Conservation (phyloP, 192 early-diverging fungal species). For the Backusella morwellensis region DNA sequence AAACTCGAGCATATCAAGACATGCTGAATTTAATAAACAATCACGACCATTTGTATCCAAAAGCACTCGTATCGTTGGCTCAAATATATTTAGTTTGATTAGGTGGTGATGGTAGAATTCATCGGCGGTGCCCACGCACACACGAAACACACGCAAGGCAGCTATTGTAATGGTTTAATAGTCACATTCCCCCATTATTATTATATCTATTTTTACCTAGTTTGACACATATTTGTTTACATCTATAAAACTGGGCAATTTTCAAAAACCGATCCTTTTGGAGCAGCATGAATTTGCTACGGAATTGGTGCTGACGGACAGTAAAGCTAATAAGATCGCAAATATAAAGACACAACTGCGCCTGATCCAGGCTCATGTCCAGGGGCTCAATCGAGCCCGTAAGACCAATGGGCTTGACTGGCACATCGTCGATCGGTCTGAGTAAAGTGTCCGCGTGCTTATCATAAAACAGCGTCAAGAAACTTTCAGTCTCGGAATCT, state of each 20-base stretch:
- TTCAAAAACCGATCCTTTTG: slow-evolving; percentile 60
- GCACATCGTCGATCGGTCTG: slow-evolving; percentile 59
- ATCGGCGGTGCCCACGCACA: slow-evolving; percentile 75
- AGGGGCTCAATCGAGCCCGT: slow-evolving; percentile 13
- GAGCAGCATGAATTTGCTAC: slow-evolving; percentile 76
- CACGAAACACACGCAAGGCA: slow-evolving; percentile 76
- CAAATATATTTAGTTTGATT: slow-evolving; percentile 71
- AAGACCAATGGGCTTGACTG: slow-evolving; percentile 29
- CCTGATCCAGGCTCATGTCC: slow-evolving; percentile 28
- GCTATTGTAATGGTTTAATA: slow-evolving; percentile 41
- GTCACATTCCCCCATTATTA: background rate
- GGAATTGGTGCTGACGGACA: slow-evolving; percentile 68
- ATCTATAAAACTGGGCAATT: slow-evolving; percentile 63
- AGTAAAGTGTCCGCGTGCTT: slow-evolving; percentile 57
- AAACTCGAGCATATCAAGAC: slow-evolving; percentile 85
- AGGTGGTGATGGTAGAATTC: slow-evolving; percentile 82
- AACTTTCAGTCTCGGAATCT: slow-evolving; percentile 69
- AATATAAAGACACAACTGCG: slow-evolving; percentile 53
- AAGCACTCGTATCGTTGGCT: slow-evolving; percentile 62
- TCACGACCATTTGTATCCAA: slow-evolving; percentile 63
- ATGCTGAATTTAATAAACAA: slow-evolving; percentile 88
- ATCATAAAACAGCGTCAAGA: slow-evolving; percentile 79
- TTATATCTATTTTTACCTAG: slow-evolving; percentile 46
- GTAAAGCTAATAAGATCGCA: slow-evolving; percentile 80
- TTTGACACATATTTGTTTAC: slow-evolving; percentile 66